phyloP scores from a whole-genome alignment of 2,329 filamentous ascomycete species.

The Hymenoscyphus occultus region DNA sequence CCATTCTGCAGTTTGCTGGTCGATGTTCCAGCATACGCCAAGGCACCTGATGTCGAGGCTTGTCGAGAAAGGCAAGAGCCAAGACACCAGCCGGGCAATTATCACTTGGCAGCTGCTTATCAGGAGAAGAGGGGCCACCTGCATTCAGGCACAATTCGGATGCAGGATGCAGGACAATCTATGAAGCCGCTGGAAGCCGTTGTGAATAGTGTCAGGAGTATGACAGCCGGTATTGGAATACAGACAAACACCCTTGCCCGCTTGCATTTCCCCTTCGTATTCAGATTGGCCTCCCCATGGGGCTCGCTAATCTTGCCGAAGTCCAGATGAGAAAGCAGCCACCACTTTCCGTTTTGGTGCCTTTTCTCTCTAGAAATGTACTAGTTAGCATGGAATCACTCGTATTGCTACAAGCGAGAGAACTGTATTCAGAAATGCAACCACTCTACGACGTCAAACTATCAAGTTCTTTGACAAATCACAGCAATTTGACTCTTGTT shows the following conservation, averaged over 20 bases:
- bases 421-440: too few species aligned
- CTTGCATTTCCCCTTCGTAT: neutral
- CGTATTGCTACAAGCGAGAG: too few species aligned
- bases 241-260: neutral
- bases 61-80: constrained; percentile 12
- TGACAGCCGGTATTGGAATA: neutral
- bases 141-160: neutral
- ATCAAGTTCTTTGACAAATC: too few species aligned
- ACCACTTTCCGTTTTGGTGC: neutral
- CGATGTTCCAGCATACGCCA: neutral
- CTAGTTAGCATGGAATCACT: too few species aligned
- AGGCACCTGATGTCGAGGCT: constrained; percentile 7
- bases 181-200: neutral
- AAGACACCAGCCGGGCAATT: neutral
- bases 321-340: neutral
- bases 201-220: neutral
- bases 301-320: neutral
- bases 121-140: neutral
- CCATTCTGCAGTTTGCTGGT: neutral
- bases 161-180: neutral
- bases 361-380: neutral
- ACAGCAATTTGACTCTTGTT: too few species aligned
- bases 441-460: too few species aligned
- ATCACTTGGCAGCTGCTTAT: neutral
- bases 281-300: neutral